Evolutionary conservation across 352 stramenopile species (phyloP), one percentile per base, ranked within the genome.

Genomic region (Phytophthora kernoviae): DNA sequence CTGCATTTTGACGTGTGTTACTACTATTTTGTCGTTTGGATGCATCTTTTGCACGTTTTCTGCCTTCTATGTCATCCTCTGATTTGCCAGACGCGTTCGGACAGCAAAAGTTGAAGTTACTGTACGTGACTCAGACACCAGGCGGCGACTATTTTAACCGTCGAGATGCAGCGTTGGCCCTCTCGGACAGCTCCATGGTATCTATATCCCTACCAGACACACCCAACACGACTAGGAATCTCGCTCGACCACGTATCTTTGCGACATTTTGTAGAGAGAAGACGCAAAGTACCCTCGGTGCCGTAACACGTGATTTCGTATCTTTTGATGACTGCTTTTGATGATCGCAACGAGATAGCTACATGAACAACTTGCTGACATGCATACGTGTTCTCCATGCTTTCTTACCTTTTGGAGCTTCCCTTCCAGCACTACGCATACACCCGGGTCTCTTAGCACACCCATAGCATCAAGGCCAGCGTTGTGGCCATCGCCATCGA

Each of bases 391-490:
- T 6, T 30, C 24, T 30, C 24, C 24, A 7, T 30, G 24, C 3
- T 30, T 30, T 30, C 6, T 7, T 30, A 7, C 39, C 46, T 21
- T 48, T 47, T 27, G 17, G 20, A 21, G 37, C 17, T 58, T 34
- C 42, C 54, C 42, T 42, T 30, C 18, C 12, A 30, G 46, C n/a
- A 3, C 33, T 47, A 30, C n/a, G n/a, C n/a, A 39, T n/a, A 34
- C 26, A 27, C n/a, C n/a, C n/a, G n/a, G n/a, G n/a, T n/a, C n/a
- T n/a, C n/a, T 49, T 22, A 49, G 9, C 17, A 49, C 32, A 54
- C 18, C 32, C 39, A 54, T 9, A 64, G 15, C 40, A 27, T 10
- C 15, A 64, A 2, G 10, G 21, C 22, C 15, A 57, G 21, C 14
- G 36, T 43, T 17, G n/a, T 32, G n/a, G 24, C 42, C 15, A 58